Evolutionary conservation across 202 grass and related monocot genomes (phyloP).

Genomic region (Cymbopogon flexuosus): DNA sequence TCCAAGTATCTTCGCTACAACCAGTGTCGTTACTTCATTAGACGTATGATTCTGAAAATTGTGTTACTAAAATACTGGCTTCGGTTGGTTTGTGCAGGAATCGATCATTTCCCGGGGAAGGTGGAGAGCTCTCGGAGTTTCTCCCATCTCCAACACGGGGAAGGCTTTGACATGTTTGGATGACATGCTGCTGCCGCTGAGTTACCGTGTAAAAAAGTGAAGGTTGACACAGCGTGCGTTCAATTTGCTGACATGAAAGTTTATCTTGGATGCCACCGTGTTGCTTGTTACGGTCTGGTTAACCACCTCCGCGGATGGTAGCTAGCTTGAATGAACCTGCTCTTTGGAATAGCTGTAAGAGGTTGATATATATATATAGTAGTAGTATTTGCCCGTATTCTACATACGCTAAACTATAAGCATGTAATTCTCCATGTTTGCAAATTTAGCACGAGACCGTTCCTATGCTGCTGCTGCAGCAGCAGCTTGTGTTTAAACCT

Average conservation of each 20-base stretch:
- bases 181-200: slow-evolving; percentile 33
- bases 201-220: slow-evolving; percentile 24
- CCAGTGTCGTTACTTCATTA: background rate
- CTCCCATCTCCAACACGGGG: slow-evolving; percentile 48
- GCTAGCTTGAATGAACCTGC: slow-evolving; percentile 1
- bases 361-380: slow-evolving; percentile 5
- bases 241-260: slow-evolving; percentile 25
- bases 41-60: background rate
- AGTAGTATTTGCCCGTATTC: background rate
- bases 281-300: slow-evolving; percentile 21
- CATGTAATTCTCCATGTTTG: background rate
- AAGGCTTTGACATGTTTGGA: slow-evolving; percentile 79
- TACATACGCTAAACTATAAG: background rate
- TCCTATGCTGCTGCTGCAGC: background rate
- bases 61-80: background rate
- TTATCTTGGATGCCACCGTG: background rate
- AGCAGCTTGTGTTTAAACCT: background rate
- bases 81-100: slow-evolving; percentile 48
- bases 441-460: background rate
- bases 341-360: slow-evolving; percentile 37
- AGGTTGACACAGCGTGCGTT: background rate
- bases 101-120: slow-evolving; percentile 70
- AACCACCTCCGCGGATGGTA: background rate
- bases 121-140: slow-evolving; percentile 51
- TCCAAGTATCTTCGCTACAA: slow-evolving; percentile 43